Percentiles rank a stretch among this genome's conserved stretches.
phyloP scores from a whole-genome alignment of 2,329 filamentous ascomycete species.

The Onygenales sp. region DNA sequence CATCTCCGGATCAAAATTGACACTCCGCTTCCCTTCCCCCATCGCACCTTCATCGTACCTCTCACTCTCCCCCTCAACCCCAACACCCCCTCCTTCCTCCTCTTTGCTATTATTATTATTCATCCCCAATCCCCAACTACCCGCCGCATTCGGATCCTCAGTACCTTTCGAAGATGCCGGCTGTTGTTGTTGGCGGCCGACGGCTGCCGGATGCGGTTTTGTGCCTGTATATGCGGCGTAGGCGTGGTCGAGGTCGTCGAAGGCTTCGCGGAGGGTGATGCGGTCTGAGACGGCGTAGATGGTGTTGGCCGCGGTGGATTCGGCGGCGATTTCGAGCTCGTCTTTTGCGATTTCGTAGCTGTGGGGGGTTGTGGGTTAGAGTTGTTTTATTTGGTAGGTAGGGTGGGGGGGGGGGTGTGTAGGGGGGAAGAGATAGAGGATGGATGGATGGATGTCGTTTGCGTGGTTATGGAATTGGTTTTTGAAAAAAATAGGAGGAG shows the following conservation, averaged over 20 bases:
- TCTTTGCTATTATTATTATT: neutral
- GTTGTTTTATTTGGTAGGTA: neutral
- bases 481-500: neutral
- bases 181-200: neutral
- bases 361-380: slow-evolving; percentile 11
- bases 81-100: slow-evolving; percentile 2
- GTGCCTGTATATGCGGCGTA: slow-evolving; percentile 25
- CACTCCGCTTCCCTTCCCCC: slow-evolving; percentile 19
- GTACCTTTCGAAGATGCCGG: slow-evolving; percentile 2
- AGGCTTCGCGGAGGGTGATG: slow-evolving; percentile 36
- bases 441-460: neutral
- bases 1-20: slow-evolving; percentile 22
- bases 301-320: slow-evolving; percentile 35
- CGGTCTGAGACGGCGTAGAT: slow-evolving; percentile 39
- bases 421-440: neutral
- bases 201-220: neutral
- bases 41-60: slow-evolving; percentile 5
- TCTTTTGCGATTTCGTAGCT: slow-evolving; percentile 38
- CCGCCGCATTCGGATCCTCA: neutral
- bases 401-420: neutral
- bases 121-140: neutral
- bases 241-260: slow-evolving; percentile 28
- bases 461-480: neutral
- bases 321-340: slow-evolving; percentile 41
- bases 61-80: slow-evolving; percentile 3